These are phyloP conservation scores for Tephrocybe rancida DNA, from an alignment of 768 basidiomycete species.

Conservation along the genomic window DNA sequence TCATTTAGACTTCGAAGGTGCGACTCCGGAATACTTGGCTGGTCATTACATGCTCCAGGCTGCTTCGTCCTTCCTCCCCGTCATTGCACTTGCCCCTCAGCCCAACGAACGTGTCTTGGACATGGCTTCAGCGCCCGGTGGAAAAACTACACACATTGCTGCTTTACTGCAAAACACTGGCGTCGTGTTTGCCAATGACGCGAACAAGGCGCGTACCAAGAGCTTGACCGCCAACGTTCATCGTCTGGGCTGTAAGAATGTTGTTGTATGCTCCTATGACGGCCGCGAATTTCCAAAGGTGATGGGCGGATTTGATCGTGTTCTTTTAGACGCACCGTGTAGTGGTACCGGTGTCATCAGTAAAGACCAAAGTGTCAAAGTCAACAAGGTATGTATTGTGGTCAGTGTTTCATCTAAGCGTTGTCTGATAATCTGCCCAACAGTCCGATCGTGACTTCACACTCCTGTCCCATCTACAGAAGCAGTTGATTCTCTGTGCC, in stretches of 20 bases:
- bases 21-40: constrained; percentile 97
- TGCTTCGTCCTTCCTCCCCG: constrained; percentile 98
- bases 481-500: constrained; percentile 96
- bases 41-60: constrained; percentile 99
- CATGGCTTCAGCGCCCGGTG: constrained; percentile 98
- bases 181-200: constrained; percentile 96
- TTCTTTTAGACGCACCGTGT: constrained; percentile 95
- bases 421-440: neutral
- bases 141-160: constrained; percentile 97
- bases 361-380: constrained; percentile 96
- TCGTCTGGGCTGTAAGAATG: constrained; percentile 97
- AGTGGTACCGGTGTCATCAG: constrained; percentile 98
- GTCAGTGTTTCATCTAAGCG: neutral
- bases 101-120: constrained; percentile 94
- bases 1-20: constrained; percentile 47
- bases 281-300: constrained; percentile 98
- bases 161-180: constrained; percentile 98
- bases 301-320: constrained; percentile 98
- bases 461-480: constrained; percentile 95
- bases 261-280: constrained; percentile 95
- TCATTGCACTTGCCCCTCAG: constrained; percentile 92
- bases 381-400: constrained; percentile 79
- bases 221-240: constrained; percentile 96
- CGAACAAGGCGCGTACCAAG: constrained; percentile 93
- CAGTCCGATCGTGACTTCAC: constrained; percentile 95